A percentile compares a stretch with the other conserved stretches of the same genome.
These are phyloP conservation scores for Zopfia rhizophila DNA, from an alignment of 2,329 filamentous ascomycete genomes.

Conservation along the genomic window DNA sequence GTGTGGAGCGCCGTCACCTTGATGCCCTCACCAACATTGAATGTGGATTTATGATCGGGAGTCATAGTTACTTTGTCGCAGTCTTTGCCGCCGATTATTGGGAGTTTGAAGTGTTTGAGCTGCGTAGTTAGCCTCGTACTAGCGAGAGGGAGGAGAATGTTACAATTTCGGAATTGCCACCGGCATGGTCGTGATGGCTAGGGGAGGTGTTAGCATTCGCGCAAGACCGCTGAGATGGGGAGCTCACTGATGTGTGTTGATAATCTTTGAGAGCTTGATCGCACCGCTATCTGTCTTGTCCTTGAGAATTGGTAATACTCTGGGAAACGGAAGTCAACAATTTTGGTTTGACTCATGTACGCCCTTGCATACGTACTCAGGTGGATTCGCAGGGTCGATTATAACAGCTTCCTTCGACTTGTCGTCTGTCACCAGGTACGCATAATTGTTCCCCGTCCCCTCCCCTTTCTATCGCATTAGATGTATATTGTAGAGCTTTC, in stretches of 20 bases:
- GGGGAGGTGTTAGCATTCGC: slow-evolving; percentile 13
- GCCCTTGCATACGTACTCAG: slow-evolving; percentile 69
- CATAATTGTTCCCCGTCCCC: slow-evolving; percentile 83
- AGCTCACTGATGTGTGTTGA: slow-evolving; percentile 95
- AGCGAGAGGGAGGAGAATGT: neutral
- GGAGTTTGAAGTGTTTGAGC: slow-evolving; percentile 71
- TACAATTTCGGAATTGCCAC: slow-evolving; percentile 86
- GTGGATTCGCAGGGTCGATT: slow-evolving; percentile 81
- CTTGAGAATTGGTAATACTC: slow-evolving; percentile 74
- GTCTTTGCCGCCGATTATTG: slow-evolving; percentile 88
- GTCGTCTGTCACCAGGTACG: slow-evolving; percentile 69
- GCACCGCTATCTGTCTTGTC: slow-evolving; percentile 75
- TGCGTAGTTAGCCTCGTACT: slow-evolving; percentile 37
- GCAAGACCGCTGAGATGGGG: neutral
- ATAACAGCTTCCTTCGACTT: slow-evolving; percentile 66
- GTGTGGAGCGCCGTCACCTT: slow-evolving; percentile 89
- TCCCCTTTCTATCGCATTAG: slow-evolving; percentile 66
- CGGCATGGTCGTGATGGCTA: slow-evolving; percentile 94
- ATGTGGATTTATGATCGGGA: slow-evolving; percentile 77
- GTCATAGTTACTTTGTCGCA: slow-evolving; percentile 83
- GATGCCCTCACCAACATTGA: slow-evolving; percentile 83
- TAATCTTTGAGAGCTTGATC: slow-evolving; percentile 87
- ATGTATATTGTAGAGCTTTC: slow-evolving; percentile 2
- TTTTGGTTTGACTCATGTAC: slow-evolving; percentile 1
- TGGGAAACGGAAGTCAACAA: slow-evolving; percentile 36